Base-by-base conservation (phyloP, 306 rosid species). In the Quercus rubra region DNA sequence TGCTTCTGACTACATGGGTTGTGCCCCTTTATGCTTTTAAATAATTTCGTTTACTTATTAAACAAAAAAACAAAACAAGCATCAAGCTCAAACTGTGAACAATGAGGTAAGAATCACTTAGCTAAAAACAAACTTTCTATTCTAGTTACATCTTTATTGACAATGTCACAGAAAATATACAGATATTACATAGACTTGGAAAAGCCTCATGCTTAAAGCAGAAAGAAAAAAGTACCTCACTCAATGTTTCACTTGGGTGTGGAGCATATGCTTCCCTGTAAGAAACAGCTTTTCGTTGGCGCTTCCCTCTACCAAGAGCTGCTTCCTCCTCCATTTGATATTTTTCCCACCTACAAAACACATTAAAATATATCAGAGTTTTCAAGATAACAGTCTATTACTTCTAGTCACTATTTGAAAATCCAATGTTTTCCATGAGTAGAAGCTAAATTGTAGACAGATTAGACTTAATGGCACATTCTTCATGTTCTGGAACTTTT, bases 321-420 rank as follows among this genome's bases (percentile, higher is more conserved):
- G 99, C 99, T 89, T 90, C 98, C 88, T 93, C 99, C 85, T 96
- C 99, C 78, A 84, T 93, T 84, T 96, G 99, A 84, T 93, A 96
- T 86, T 86, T 91, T 89, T 91, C 97, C 99, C 99, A 96, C 80
- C 99, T 96, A 82, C 61, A 85, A 80, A 59, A 78, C 88, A 68
- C 83, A 85, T 41, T 41, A 70, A 14, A 55, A 79, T 68, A 78
- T 49, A 71, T 41, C 73, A 28, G 28, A 74, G 61, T 74, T 52
- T 73, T 76, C 57, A 76, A 55, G 68, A 21, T 1, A 80, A 70
- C 76, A 77, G 55, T 55, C 59, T 41, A 41, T 56, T 31, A 63
- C 18, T 27, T 70, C 73, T 74, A 64, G 35, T 74, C 79, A 56
- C 31, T 19, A 83, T 74, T 80, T 73, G 61, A 84, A 79, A 79